Conservation (phyloP, 2,329 filamentous ascomycete species). For the Penicillium expansum region DNA sequence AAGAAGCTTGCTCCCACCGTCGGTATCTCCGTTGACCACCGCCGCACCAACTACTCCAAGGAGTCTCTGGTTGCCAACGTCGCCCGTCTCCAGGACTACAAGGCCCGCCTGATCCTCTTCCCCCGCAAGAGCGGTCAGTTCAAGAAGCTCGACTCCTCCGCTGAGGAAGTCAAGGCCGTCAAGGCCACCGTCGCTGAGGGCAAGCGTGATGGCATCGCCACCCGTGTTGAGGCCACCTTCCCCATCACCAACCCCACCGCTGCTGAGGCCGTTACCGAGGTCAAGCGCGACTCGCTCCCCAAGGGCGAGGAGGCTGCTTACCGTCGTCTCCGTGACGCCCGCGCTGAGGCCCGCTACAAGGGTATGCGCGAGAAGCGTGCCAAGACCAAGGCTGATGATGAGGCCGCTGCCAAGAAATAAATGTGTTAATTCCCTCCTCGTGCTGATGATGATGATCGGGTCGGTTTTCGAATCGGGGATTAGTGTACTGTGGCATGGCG, state of each 20-base stretch:
- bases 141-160: slow-evolving; percentile 87
- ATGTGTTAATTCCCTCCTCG: slow-evolving; percentile 37
- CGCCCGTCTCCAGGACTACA: slow-evolving; percentile 96
- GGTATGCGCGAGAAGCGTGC: slow-evolving; percentile 92
- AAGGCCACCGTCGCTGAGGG: slow-evolving; percentile 52
- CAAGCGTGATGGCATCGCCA: slow-evolving; percentile 54
- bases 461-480: slow-evolving; percentile 37
- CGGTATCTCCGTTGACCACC: slow-evolving; percentile 94
- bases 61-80: slow-evolving; percentile 95
- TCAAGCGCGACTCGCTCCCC: slow-evolving; percentile 79
- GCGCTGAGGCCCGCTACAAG: slow-evolving; percentile 75
- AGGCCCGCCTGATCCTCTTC: slow-evolving; percentile 93
- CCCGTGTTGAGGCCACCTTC: slow-evolving; percentile 58
- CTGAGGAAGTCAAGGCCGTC: slow-evolving; percentile 74
- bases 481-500: slow-evolving; percentile 39
- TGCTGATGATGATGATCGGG: slow-evolving; percentile 41
- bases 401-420: slow-evolving; percentile 56
- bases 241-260: slow-evolving; percentile 65
- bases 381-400: slow-evolving; percentile 73
- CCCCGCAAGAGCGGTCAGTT: slow-evolving; percentile 89
- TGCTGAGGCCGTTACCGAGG: slow-evolving; percentile 64
- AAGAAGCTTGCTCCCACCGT: slow-evolving; percentile 92
- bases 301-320: slow-evolving; percentile 81
- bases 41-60: slow-evolving; percentile 95
- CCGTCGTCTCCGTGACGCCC: slow-evolving; percentile 77